Evolutionary conservation across 352 stramenopile species (phyloP), one percentile per base, ranked within the genome.

Genomic region (Peronosclerospora sorghi): DNA sequence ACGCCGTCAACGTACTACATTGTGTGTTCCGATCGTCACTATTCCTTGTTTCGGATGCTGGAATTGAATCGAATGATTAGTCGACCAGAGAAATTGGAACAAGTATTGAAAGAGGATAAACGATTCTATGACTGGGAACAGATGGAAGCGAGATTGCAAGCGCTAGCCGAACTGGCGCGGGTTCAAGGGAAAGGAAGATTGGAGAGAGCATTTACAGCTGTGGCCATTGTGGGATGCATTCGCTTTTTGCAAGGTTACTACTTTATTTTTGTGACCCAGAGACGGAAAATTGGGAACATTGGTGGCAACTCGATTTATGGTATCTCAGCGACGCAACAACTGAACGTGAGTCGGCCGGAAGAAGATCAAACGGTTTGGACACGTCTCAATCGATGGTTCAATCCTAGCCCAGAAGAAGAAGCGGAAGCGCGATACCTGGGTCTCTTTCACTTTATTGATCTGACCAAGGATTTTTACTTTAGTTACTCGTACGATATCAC

Each of bases 381-480:
- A 38, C 83, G 78, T 48, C 43, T 94, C 30, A 89, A 85, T 32
- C 69, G 78, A 4, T 91, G 78, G 81, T 63, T 94, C 40, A 91
- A 90, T 43, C 72, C 78, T 8, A 89, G 67, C 35, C 62, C 79
- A 2, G 73, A 89, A 28, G 81, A 94, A 51, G 76, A 90, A 38
- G 81, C 79, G 2, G 81, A 94, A 38, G 77, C 76, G 27, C 62
- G 79, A 5, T 99, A 98, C 68, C 72, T 98, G 36, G 86, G 83
- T 0, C 64, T 99, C 0, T 99, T 99, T 56, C 94, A 98, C 56
- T 97, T 98, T 40, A 73, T 99, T 32, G 96, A 99, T 59, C 73
- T 99, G 14, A 97, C 94, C 6, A 98, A 98, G 54, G 96, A 98
- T 53, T 99, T 99, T 59, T 99, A 94, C 73, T 99, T 98, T 62